Conservation (phyloP, 2,329 filamentous ascomycete species). For the Dactylellina parvicollis region DNA sequence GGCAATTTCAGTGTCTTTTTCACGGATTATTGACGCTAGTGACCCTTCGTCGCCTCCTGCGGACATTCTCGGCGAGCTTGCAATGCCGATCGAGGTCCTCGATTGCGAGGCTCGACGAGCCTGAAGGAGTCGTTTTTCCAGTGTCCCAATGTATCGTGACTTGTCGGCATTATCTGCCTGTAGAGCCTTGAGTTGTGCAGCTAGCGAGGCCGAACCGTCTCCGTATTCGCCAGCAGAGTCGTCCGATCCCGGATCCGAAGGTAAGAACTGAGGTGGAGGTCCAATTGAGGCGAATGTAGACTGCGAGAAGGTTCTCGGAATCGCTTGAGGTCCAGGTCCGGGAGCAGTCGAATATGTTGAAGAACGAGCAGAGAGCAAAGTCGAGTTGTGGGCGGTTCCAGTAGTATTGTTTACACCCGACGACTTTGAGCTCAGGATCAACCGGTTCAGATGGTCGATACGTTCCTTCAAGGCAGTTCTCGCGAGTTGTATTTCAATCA, state of each 20-base stretch:
- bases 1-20: conserved; percentile 92
- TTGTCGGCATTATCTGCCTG: conserved; percentile 97
- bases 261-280: conserved; percentile 62
- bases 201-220: conserved; percentile 82
- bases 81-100: conserved; percentile 79
- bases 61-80: conserved; percentile 65
- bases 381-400: conserved; percentile 62
- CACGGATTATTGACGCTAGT: conserved; percentile 75
- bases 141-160: conserved; percentile 91
- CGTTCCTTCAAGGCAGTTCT: conserved; percentile 95
- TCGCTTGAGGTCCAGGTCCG: conserved; percentile 69
- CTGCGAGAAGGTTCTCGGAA: conserved; percentile 64
- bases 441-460: conserved; percentile 93
- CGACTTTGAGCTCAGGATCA: conserved; percentile 95
- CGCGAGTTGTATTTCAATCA: conserved; percentile 97
- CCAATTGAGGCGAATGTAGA: conserved; percentile 65
- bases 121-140: conserved; percentile 91
- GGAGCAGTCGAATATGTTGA: conserved; percentile 71
- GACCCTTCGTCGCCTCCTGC: conserved; percentile 79
- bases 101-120: conserved; percentile 90
- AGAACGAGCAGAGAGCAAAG: conserved; percentile 40
- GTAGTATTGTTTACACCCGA: conserved; percentile 87
- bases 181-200: conserved; percentile 87
- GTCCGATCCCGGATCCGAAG: conserved; percentile 66
- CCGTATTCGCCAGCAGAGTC: conserved; percentile 85